A percentile compares a stretch with the other conserved stretches of the same genome.
These are phyloP conservation scores for Epichloe gansuensis DNA, from an alignment of 2,329 filamentous ascomycete genomes.

Conservation along the genomic window DNA sequence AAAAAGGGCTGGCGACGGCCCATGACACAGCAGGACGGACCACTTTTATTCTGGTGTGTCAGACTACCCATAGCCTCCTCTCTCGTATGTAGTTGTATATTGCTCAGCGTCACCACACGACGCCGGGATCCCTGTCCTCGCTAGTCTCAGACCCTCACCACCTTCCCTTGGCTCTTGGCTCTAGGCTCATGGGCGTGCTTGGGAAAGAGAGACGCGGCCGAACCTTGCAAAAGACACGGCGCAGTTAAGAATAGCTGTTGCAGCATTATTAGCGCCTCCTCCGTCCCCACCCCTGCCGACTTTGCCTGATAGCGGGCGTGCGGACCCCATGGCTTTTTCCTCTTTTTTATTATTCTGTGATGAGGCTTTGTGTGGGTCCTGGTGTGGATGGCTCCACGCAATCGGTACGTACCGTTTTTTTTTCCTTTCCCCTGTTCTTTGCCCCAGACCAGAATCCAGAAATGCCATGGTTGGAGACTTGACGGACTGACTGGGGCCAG, in stretches of 20 bases:
- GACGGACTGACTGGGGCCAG: neutral
- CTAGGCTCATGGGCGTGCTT: neutral
- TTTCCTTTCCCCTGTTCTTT: neutral
- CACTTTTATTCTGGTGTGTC: conserved; percentile 37
- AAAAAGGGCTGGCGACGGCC: conserved; percentile 13
- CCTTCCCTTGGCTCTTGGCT: neutral
- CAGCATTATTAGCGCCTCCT: conserved; percentile 16
- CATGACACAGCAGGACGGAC: conserved; percentile 22
- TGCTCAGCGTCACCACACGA: conserved; percentile 33
- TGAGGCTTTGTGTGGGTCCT: conserved; percentile 14
- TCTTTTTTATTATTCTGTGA: conserved; percentile 15
- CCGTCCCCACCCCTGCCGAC: conserved; percentile 15
- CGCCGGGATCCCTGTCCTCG: conserved; percentile 18
- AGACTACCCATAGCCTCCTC: conserved; percentile 32
- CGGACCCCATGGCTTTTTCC: conserved; percentile 13
- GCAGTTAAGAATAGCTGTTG: conserved; percentile 33
- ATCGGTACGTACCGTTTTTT: conserved; percentile 13
- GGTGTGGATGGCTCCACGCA: conserved; percentile 26
- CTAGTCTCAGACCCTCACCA: conserved; percentile 10
- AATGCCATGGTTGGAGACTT: neutral
- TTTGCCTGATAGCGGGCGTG: conserved; percentile 14
- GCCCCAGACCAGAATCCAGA: conserved; percentile 1
- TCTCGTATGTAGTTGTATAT: conserved; percentile 28
- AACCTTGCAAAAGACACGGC: conserved; percentile 17
- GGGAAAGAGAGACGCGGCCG: conserved; percentile 13